A percentile compares a stretch with the other conserved stretches of the same genome.
These are phyloP conservation scores for Paramarasmius palmivorus DNA, from an alignment of 1,284 basidiomycete genomes.

Conservation along the genomic window DNA sequence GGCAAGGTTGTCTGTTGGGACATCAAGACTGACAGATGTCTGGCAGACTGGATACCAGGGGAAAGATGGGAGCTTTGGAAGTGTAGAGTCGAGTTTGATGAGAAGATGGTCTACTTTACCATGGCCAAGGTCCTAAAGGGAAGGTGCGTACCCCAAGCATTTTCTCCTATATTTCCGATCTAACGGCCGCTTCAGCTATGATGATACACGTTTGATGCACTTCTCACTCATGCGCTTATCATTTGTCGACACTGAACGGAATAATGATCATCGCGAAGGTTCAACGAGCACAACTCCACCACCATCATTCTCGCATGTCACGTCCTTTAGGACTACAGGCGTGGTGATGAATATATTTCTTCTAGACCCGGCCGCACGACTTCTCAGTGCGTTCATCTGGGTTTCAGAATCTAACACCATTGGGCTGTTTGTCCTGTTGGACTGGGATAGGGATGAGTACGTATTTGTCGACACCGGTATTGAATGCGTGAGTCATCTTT, in stretches of 20 bases:
- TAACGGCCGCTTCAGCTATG: slow-evolving; percentile 29
- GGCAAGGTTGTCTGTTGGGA: slow-evolving; percentile 80
- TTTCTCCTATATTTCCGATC: not conserved
- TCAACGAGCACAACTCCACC: slow-evolving; percentile 21
- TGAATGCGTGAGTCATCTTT: slow-evolving; percentile 52
- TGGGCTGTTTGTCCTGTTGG: slow-evolving; percentile 63
- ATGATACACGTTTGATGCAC: slow-evolving; percentile 53
- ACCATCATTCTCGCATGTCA: slow-evolving; percentile 54
- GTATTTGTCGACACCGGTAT: slow-evolving; percentile 73
- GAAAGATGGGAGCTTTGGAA: slow-evolving; percentile 76
- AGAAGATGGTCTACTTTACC: slow-evolving; percentile 68
- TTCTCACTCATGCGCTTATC: slow-evolving; percentile 57
- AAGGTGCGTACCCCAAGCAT: slow-evolving; percentile 40
- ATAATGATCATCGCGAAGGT: slow-evolving; percentile 22
- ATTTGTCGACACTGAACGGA: slow-evolving; percentile 43
- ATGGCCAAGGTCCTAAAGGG: slow-evolving; percentile 64
- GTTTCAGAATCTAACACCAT: slow-evolving; percentile 50
- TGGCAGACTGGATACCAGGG: slow-evolving; percentile 67
- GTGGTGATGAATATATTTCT: slow-evolving; percentile 77
- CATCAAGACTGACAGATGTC: slow-evolving; percentile 53
- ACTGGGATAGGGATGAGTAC: slow-evolving; percentile 65
- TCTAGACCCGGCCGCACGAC: slow-evolving; percentile 59
- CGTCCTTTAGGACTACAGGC: slow-evolving; percentile 62
- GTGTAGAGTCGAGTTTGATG: slow-evolving; percentile 72
- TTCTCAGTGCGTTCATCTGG: slow-evolving; percentile 71